Evolutionary conservation across 345 rosid genomes (phyloP).

Genomic region (Boechera retrofracta): DNA sequence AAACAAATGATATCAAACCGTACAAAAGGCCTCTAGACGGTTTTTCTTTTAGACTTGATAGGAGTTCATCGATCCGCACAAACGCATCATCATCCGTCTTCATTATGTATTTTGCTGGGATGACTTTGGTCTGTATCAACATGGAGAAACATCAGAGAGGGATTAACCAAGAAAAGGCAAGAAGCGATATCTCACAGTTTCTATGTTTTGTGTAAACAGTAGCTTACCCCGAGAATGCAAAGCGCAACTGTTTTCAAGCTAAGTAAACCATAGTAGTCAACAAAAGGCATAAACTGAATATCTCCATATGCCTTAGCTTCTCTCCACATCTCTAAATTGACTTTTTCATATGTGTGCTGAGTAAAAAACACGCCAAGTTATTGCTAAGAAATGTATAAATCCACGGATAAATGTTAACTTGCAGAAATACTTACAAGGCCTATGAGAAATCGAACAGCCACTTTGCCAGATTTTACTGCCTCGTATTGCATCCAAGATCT

Average conservation of each 20-base stretch:
- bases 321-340: slow-evolving; percentile 84
- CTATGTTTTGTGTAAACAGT: slow-evolving; percentile 10
- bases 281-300: slow-evolving; percentile 91
- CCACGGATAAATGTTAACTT: slow-evolving; percentile 6
- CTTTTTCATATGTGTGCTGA: slow-evolving; percentile 77
- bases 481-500: slow-evolving; percentile 92
- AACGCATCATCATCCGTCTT: slow-evolving; percentile 96
- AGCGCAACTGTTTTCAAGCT: slow-evolving; percentile 81
- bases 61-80: slow-evolving; percentile 81
- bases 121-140: slow-evolving; percentile 72
- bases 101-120: slow-evolving; percentile 87
- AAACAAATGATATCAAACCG: slow-evolving; percentile 71
- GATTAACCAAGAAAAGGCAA: background rate
- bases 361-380: slow-evolving; percentile 11
- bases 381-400: slow-evolving; percentile 9
- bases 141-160: slow-evolving; percentile 6
- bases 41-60: slow-evolving; percentile 62
- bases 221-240: slow-evolving; percentile 84
- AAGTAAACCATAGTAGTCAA: slow-evolving; percentile 84
- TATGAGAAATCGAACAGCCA: slow-evolving; percentile 85
- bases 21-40: slow-evolving; percentile 67
- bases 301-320: slow-evolving; percentile 88
- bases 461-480: slow-evolving; percentile 70
- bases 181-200: slow-evolving; percentile 14
- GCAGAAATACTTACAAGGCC: slow-evolving; percentile 75